Evolutionary conservation across 2,329 filamentous ascomycete genomes (phyloP), one percentile per base, ranked within the genome.

Genomic region (Fusarium sterilihyphosum): DNA sequence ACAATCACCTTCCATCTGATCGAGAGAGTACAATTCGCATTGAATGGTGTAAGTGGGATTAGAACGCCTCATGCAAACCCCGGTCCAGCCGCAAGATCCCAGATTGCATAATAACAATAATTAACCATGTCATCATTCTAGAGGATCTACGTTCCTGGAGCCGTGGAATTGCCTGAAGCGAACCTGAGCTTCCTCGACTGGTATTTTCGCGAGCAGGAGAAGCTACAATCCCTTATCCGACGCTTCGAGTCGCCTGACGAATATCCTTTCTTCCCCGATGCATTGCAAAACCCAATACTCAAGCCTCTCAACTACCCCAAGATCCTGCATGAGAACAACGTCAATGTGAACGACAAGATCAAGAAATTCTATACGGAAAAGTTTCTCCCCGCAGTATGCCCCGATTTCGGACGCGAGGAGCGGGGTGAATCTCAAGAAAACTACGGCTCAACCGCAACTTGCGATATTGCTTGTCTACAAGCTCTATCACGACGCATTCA

Each of bases 1-100:
- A 98, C 96, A 71, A 98, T 99, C 81, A 97, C 94, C 76, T 98
- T 97, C 84, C 93, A 98, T 84, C 88, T 99, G 44, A 98, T 98
- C 80, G 96, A 99, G 85, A 92, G 96, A 46, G 96, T 96, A n/a
- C 96, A 99, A 83, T 99, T 98, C 83, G 94, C 96, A 8, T 89
- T 97, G 74, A 98, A 98, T 85, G 87, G 81, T 80, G 83, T 83
- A 73, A 71, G 74, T 68, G 71, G 43, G 58, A 44, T 31, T 14
- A 46, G 47, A 35, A 37, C 43, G 41, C 41, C 52, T 72, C 57
- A 72, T 73, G 65, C 69, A 54, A 63, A 61, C 73, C 74, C 64
- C 66, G 65, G 65, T 67, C 41, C 61, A 37, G 37, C 31, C 56
- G 35, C 40, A 60, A 52, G 44, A 66, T 59, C 59, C 56, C 26